phyloP scores from a whole-genome alignment of 2,329 filamentous ascomycete species.

The Diplodia scrobiculata region DNA sequence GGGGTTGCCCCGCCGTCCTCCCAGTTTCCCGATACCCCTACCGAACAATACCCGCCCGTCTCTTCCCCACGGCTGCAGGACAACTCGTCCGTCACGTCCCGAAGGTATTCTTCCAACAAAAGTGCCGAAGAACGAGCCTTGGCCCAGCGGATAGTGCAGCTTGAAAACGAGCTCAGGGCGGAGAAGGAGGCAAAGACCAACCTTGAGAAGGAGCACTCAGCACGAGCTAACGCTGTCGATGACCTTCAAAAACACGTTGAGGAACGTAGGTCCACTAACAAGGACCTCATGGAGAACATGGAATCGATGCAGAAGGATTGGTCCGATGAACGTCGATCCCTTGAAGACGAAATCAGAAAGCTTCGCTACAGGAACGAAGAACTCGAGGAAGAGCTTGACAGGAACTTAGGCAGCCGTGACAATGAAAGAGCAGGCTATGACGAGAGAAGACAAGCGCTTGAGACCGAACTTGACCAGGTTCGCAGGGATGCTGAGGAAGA shows the following conservation, averaged over 20 bases:
- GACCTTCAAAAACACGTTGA: conserved; percentile 71
- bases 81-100: conserved; percentile 61
- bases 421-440: conserved; percentile 74
- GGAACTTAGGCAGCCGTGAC: conserved; percentile 78
- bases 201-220: conserved; percentile 70
- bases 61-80: conserved; percentile 44
- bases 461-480: conserved; percentile 69
- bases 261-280: conserved; percentile 88
- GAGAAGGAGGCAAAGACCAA: conserved; percentile 69
- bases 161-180: conserved; percentile 76
- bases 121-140: conserved; percentile 62
- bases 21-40: conserved; percentile 43
- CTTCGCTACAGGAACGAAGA: conserved; percentile 81
- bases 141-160: conserved; percentile 61
- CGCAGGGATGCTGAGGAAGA: conserved; percentile 55
- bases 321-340: conserved; percentile 75
- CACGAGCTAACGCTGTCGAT: conserved; percentile 57
- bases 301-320: conserved; percentile 90
- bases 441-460: conserved; percentile 66
- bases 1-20: conserved; percentile 44
- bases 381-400: conserved; percentile 86
- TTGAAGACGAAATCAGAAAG: conserved; percentile 77
- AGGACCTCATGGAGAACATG: conserved; percentile 91
- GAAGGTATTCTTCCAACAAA: conserved; percentile 63
- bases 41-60: conserved; percentile 39